Conservation (phyloP, 1,139 yeast species). For the Hansenula anomala region DNA sequence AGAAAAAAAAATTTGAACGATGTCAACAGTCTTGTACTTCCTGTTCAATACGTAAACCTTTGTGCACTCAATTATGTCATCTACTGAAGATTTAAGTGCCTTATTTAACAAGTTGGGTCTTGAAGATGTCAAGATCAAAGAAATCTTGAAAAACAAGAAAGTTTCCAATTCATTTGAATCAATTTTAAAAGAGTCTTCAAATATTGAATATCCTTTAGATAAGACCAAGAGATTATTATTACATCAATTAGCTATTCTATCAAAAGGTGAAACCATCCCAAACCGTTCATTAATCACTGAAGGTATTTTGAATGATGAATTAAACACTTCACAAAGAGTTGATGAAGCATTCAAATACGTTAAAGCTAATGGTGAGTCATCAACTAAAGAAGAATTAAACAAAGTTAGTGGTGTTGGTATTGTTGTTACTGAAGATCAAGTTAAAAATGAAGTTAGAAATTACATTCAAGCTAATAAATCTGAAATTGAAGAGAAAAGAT, state of each 20-base stretch:
- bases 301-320: conserved; percentile 59
- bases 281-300: conserved; percentile 48
- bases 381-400: conserved; percentile 46
- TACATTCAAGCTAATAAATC: conserved; percentile 56
- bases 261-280: conserved; percentile 37
- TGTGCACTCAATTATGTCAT: conserved; percentile 18
- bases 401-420: conserved; percentile 78
- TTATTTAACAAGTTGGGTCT: conserved; percentile 63
- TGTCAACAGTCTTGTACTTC: too few species aligned
- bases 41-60: too few species aligned
- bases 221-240: conserved; percentile 56
- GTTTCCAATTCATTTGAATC: conserved; percentile 66
- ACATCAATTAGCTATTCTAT: conserved; percentile 70
- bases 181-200: conserved; percentile 42
- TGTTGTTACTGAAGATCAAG: conserved; percentile 61
- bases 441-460: conserved; percentile 48
- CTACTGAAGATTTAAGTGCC: conserved; percentile 37
- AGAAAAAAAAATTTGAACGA: neutral
- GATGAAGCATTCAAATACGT: conserved; percentile 78
- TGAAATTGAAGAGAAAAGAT: conserved; percentile 65
- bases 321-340: conserved; percentile 68
- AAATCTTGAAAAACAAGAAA: conserved; percentile 78
- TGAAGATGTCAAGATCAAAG: conserved; percentile 64
- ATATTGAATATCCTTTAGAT: conserved; percentile 32
- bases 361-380: conserved; percentile 37